phyloP scores from a whole-genome alignment of 768 basidiomycete genomes.

The Trametes cinnabarina region DNA sequence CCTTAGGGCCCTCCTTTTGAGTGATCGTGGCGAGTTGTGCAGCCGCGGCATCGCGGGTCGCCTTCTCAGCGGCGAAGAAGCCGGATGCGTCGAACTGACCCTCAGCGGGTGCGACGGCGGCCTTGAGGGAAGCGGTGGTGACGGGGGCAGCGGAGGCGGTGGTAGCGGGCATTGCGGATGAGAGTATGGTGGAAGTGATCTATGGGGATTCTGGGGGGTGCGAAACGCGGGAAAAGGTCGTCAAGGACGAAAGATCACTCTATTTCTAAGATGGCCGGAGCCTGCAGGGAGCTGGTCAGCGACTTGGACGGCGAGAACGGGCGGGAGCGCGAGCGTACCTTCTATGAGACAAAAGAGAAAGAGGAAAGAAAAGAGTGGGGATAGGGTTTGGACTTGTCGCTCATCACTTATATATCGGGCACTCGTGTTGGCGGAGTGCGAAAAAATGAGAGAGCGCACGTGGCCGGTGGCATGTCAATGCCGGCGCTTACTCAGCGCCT shows the following conservation, averaged over 20 bases:
- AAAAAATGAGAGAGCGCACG: slow-evolving; percentile 27
- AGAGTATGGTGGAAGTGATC: slow-evolving; percentile 16
- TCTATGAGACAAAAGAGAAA: slow-evolving; percentile 37
- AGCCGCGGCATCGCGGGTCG: slow-evolving; percentile 70
- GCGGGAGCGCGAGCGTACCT: slow-evolving; percentile 25
- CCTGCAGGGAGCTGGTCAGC: slow-evolving; percentile 31
- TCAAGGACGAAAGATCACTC: slow-evolving; percentile 64
- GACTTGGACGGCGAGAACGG: background rate
- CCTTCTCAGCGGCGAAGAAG: slow-evolving; percentile 85
- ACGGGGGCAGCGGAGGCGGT: slow-evolving; percentile 62
- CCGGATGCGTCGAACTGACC: slow-evolving; percentile 68
- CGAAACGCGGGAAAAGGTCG: slow-evolving; percentile 39
- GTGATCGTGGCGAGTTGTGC: slow-evolving; percentile 66
- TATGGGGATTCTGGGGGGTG: slow-evolving; percentile 41
- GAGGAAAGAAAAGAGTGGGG: slow-evolving; percentile 38
- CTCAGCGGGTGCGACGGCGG: slow-evolving; percentile 49
- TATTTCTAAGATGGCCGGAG: slow-evolving; percentile 44
- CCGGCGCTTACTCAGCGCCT: slow-evolving; percentile 14
- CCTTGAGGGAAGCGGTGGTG: slow-evolving; percentile 71
- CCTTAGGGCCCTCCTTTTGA: slow-evolving; percentile 82
- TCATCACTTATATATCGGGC: slow-evolving; percentile 26
- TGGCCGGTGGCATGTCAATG: slow-evolving; percentile 11
- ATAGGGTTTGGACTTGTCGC: slow-evolving; percentile 28
- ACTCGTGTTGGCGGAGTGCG: slow-evolving; percentile 20
- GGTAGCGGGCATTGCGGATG: slow-evolving; percentile 78